These are phyloP conservation scores for Logfia minima DNA, from an alignment of 129 eudicot species.

Conservation along the genomic window DNA sequence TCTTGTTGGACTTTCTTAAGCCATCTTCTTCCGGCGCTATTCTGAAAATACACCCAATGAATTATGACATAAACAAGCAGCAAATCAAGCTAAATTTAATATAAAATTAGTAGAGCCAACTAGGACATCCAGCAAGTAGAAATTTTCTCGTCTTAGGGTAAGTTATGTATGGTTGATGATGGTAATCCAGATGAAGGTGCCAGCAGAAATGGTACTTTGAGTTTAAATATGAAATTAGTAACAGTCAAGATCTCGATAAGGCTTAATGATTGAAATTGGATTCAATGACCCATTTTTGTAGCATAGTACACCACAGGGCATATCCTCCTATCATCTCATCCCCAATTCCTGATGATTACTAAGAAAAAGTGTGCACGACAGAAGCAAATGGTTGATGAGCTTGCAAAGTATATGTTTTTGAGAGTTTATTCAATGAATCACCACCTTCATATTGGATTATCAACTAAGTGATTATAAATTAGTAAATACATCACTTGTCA, in stretches of 20 bases:
- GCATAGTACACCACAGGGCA: neutral
- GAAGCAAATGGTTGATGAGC: neutral
- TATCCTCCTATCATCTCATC: neutral
- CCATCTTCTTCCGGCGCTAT: slow-evolving; percentile 78
- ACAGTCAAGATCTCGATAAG: neutral
- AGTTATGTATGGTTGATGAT: neutral
- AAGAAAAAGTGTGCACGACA: neutral
- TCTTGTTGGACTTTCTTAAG: slow-evolving; percentile 95
- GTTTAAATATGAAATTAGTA: neutral
- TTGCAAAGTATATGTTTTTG: neutral
- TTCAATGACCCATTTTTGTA: neutral
- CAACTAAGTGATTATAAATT: neutral
- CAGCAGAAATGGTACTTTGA: neutral
- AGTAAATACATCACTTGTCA: neutral
- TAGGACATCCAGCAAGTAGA: neutral
- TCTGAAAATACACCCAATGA: slow-evolving; percentile 41
- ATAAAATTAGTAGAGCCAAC: neutral
- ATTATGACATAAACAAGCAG: neutral
- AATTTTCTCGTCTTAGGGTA: neutral
- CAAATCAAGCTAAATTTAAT: neutral
- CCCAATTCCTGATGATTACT: neutral
- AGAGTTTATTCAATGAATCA: neutral
- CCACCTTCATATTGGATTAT: neutral
- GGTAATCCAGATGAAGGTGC: neutral
- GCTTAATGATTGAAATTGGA: neutral